A percentile compares a stretch with the other conserved stretches of the same genome.
phyloP scores from a whole-genome alignment of 2,329 filamentous ascomycete genomes.

The Fusarium papillatum region DNA sequence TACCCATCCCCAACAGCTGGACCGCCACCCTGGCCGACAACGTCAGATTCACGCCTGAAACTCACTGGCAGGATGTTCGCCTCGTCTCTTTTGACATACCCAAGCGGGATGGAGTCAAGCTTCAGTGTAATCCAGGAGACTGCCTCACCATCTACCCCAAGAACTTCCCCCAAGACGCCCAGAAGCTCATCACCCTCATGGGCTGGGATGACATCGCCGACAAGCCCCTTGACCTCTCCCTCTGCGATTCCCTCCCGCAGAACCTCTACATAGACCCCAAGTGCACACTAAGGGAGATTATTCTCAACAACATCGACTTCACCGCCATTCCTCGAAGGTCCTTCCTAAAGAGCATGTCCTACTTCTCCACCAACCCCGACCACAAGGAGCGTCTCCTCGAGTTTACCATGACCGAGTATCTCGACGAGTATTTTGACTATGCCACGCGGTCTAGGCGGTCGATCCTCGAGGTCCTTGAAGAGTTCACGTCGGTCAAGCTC shows the following conservation, averaged over 20 bases:
- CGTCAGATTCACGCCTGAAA: conserved; percentile 77
- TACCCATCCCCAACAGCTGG: conserved; percentile 71
- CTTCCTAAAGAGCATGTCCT: conserved; percentile 85
- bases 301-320: conserved; percentile 90
- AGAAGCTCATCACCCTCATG: conserved; percentile 83
- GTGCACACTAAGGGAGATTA: conserved; percentile 79
- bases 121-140: conserved; percentile 77
- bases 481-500: conserved; percentile 88
- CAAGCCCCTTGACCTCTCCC: conserved; percentile 67
- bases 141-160: conserved; percentile 87
- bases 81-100: conserved; percentile 74
- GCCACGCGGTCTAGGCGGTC: conserved; percentile 90
- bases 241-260: conserved; percentile 48
- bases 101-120: conserved; percentile 26
- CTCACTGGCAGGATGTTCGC: conserved; percentile 96
- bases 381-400: conserved; percentile 88
- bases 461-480: conserved; percentile 92
- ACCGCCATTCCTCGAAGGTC: conserved; percentile 89
- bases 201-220: conserved; percentile 83
- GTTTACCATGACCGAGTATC: conserved; percentile 82
- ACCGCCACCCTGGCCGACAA: conserved; percentile 75
- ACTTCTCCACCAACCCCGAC: conserved; percentile 78
- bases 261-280: conserved; percentile 54
- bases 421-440: conserved; percentile 97
- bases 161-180: conserved; percentile 87